Evolutionary conservation across 352 stramenopile species (phyloP), one percentile per base, ranked within the genome.

Genomic region (Globisporangium splendens): DNA sequence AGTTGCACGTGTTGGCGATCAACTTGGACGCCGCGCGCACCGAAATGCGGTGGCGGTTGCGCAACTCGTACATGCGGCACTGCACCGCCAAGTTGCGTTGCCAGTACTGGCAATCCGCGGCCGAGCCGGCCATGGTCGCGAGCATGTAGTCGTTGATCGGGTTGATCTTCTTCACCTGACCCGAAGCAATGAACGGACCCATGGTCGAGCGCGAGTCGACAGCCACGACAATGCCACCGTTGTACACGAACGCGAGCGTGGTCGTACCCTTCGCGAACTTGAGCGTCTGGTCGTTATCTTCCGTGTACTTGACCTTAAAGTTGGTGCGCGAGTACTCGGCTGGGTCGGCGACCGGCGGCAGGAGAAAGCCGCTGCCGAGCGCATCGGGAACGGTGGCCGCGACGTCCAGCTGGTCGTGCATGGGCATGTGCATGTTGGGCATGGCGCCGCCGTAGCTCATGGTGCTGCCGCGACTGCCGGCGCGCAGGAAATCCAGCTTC

Each of bases 71-170:
- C 81, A 99, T 88, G 54, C 83, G 83, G 67, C 89, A 95, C 70
- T 96, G 89, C 51, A 96, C 97, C 13, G 96, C 97, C 41, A 99
- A 74, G 74, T 99, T 99, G 18, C 97, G 88, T 71, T 99, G 96
- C 97, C 97, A 99, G 72, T 98, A 99, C 67, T 97, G 96, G 69
- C 98, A 99, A 79, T 99, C 98, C 17, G 96, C 97, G 31, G 98
- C 98, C 55, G 96, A 97, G 21, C 98, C 98, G 17, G 98, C 97
- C 77, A 99, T 98, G 46, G 98, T 99, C 43, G 97, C 97, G 1
- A 99, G 79, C 43, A 99, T 95, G 71, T 99, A 99, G 22, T 98
- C 97, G 80, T 99, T 99, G 79, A 99, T 99, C 77, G 98, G 92
- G 79, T 99, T 99, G 17, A 99, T 87, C 80, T 99, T 99, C 72